Percentiles rank a stretch among this genome's conserved stretches.
These are phyloP conservation scores for Knoxdaviesia proteae DNA, from an alignment of 2,329 filamentous ascomycete genomes.

Conservation along the genomic window DNA sequence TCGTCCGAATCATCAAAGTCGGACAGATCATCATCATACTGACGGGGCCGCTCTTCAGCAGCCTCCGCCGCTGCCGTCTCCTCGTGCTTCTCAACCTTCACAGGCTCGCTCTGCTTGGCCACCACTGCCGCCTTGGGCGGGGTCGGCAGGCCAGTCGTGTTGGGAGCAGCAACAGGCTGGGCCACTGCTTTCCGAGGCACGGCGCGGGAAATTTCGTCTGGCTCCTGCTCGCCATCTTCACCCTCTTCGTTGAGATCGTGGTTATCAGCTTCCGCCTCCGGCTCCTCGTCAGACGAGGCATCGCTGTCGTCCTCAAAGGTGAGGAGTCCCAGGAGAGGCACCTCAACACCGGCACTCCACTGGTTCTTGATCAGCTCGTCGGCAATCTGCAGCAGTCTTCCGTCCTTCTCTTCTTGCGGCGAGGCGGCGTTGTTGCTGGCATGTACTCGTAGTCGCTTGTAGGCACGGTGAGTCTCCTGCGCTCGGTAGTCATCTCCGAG, in stretches of 20 bases:
- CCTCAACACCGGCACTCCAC: slow-evolving; percentile 19
- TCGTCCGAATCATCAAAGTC: too few relatives aligned
- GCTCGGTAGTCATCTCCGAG: too few relatives aligned
- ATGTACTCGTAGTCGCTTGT: too few relatives aligned
- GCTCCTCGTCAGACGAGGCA: slow-evolving; percentile 7
- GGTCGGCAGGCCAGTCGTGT: too few relatives aligned
- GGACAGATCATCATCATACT: too few relatives aligned
- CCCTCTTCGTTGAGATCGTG: slow-evolving; percentile 5
- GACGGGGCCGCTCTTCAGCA: too few relatives aligned
- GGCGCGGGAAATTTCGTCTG: too few relatives aligned
- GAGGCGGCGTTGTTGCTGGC: not conserved
- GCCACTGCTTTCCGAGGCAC: too few relatives aligned
- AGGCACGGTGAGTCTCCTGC: too few relatives aligned
- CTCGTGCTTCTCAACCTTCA: not conserved
- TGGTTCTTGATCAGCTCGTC: slow-evolving; percentile 27
- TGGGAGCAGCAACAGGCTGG: too few relatives aligned
- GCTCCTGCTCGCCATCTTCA: not conserved
- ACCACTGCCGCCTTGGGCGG: too few relatives aligned
- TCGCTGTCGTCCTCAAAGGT: slow-evolving; percentile 16
- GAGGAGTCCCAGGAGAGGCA: slow-evolving; percentile 22
- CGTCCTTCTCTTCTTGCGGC: slow-evolving; percentile 9
- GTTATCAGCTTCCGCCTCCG: slow-evolving; percentile 3
- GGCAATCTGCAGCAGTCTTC: slow-evolving; percentile 20
- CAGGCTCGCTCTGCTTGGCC: not conserved
- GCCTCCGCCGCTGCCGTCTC: not conserved